phyloP scores from a whole-genome alignment of 345 rosid genomes.

The Populus davidiana region DNA sequence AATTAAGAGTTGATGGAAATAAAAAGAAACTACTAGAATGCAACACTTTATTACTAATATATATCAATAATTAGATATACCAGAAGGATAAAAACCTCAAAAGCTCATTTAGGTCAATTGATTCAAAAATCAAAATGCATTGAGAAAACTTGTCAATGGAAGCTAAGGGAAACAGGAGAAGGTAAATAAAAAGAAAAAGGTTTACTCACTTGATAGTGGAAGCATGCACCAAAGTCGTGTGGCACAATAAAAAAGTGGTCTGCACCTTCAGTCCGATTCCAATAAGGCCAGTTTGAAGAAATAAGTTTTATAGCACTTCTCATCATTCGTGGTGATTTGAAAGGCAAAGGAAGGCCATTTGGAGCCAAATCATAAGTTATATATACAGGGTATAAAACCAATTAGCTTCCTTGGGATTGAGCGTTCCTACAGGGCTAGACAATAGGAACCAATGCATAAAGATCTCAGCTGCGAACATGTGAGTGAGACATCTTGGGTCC shows the following conservation, averaged over 20 bases:
- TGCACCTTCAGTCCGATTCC: slow-evolving; percentile 30
- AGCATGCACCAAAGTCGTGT: slow-evolving; percentile 35
- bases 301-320: slow-evolving; percentile 35
- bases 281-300: slow-evolving; percentile 34
- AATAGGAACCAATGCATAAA: slow-evolving; percentile 35
- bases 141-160: neutral
- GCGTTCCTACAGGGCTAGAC: slow-evolving; percentile 33
- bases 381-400: slow-evolving; percentile 36
- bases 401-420: slow-evolving; percentile 33
- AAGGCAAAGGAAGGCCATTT: slow-evolving; percentile 38
- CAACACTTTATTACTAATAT: no score
- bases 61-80: no score
- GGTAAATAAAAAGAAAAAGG: neutral
- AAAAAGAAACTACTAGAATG: no score
- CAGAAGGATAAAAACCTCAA: neutral
- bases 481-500: slow-evolving; percentile 32
- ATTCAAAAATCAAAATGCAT: neutral
- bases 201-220: slow-evolving; percentile 22
- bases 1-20: neutral
- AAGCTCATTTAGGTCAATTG: neutral
- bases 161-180: neutral
- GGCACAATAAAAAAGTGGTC: slow-evolving; percentile 37
- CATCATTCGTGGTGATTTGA: slow-evolving; percentile 36
- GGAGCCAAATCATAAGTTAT: slow-evolving; percentile 32
- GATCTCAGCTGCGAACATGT: slow-evolving; percentile 40